Conservation (phyloP, 108 stramenopile species). For the Skeletonema menzelii region DNA sequence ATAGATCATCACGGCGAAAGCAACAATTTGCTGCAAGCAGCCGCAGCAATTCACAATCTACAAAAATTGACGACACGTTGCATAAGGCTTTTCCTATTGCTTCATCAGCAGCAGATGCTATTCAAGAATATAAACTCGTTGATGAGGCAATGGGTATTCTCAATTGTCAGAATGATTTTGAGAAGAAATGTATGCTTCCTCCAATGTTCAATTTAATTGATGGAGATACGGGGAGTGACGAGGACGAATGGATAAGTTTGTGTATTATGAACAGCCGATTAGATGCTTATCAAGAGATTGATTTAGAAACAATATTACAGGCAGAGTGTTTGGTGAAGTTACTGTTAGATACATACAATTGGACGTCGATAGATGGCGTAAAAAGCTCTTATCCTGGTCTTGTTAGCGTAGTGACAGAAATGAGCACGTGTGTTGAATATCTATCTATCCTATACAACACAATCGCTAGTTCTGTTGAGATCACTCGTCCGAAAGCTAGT, state of each 20-base stretch:
- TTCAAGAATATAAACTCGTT: slow-evolving; percentile 56
- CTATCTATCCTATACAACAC: slow-evolving; percentile 14
- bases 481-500: slow-evolving; percentile 38
- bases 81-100: slow-evolving; percentile 41
- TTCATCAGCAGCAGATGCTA: slow-evolving; percentile 50
- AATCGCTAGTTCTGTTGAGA: slow-evolving; percentile 48
- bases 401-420: slow-evolving; percentile 35
- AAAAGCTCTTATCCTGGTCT: slow-evolving; percentile 35
- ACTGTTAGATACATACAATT: slow-evolving; percentile 51
- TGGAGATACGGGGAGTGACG: slow-evolving; percentile 53
- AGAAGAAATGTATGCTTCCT: slow-evolving; percentile 32
- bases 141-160: slow-evolving; percentile 53
- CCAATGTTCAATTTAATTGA: slow-evolving; percentile 62
- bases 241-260: slow-evolving; percentile 75
- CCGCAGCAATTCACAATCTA: neutral
- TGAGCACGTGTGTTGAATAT: slow-evolving; percentile 14
- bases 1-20: slow-evolving; percentile 12
- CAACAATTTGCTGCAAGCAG: neutral
- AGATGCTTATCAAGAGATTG: slow-evolving; percentile 30
- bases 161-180: neutral
- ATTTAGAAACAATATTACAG: slow-evolving; percentile 69
- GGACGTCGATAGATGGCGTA: slow-evolving; percentile 44
- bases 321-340: slow-evolving; percentile 69
- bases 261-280: slow-evolving; percentile 12
- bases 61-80: neutral